Evolutionary conservation across 2,329 filamentous ascomycete species (phyloP).

Genomic region (Fusarium begoniae): DNA sequence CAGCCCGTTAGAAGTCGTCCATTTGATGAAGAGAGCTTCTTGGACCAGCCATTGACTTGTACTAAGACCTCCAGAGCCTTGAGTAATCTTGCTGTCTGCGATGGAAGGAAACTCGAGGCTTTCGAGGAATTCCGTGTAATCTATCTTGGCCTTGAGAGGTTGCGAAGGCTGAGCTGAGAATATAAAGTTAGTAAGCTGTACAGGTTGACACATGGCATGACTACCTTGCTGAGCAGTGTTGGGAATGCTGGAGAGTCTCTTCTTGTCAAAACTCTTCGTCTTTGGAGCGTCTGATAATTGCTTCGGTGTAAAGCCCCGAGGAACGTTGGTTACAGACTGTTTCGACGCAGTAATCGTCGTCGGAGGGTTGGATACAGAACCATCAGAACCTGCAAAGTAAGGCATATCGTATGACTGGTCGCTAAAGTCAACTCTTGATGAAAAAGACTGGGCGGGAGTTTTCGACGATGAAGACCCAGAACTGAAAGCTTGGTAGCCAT

Average conservation of each 20-base stretch:
- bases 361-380: not conserved
- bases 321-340: not conserved
- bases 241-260: not conserved
- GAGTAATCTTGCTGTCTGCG: not conserved
- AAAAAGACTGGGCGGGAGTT: not conserved
- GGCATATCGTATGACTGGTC: constrained; percentile 1
- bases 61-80: fast-evolving
- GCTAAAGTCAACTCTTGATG: not conserved
- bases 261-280: not conserved
- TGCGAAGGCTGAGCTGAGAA: not conserved
- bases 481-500: not conserved
- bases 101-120: not conserved
- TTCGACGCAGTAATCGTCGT: not conserved
- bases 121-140: not conserved
- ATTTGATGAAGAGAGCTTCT: not conserved
- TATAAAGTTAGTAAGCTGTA: not conserved
- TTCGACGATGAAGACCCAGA: not conserved
- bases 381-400: not conserved
- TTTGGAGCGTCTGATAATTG: not conserved
- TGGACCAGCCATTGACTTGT: not conserved
- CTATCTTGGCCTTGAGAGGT: not conserved
- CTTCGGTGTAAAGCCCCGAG: not conserved
- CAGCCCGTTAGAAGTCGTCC: not conserved
- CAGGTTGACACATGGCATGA: fast-evolving
- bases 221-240: not conserved